Evolutionary conservation across 768 basidiomycete species (phyloP).

Genomic region (Boletus fagicola): DNA sequence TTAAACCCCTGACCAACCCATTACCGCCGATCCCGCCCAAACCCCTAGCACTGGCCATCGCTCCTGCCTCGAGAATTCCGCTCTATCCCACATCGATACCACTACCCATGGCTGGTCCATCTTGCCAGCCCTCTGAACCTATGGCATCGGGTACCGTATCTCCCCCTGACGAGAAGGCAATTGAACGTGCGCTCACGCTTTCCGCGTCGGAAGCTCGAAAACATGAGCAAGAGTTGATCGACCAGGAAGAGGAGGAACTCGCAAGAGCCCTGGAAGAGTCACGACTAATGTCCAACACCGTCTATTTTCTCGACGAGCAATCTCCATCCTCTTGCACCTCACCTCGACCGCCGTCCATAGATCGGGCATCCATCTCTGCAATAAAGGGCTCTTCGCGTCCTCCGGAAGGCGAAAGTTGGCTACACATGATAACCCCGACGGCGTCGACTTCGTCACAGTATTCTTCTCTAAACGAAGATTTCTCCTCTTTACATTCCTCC

Average conservation of each 20-base stretch:
- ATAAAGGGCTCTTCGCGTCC: constrained; percentile 16
- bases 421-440: constrained; percentile 30
- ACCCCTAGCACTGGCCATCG: constrained; percentile 24
- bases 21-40: constrained; percentile 44
- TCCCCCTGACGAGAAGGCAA: constrained; percentile 42
- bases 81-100: constrained; percentile 36
- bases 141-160: constrained; percentile 14
- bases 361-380: constrained; percentile 20
- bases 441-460: constrained; percentile 21
- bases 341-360: constrained; percentile 5
- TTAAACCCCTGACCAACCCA: constrained; percentile 33
- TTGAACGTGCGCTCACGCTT: constrained; percentile 48
- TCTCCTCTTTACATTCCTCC: constrained; percentile 25
- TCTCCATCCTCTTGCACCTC: constrained; percentile 8
- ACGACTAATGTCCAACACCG: constrained; percentile 19
- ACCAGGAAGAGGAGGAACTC: constrained; percentile 63
- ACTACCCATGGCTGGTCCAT: constrained; percentile 13
- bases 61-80: constrained; percentile 25
- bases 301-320: constrained; percentile 11
- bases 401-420: constrained; percentile 32
- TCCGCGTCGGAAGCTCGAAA: constrained; percentile 38
- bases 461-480: constrained; percentile 23
- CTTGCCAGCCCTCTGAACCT: constrained; percentile 5
- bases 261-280: constrained; percentile 62
- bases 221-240: constrained; percentile 25